Evolutionary conservation across 768 basidiomycete species (phyloP).

Genomic region (Candolleomyces efflorescens): DNA sequence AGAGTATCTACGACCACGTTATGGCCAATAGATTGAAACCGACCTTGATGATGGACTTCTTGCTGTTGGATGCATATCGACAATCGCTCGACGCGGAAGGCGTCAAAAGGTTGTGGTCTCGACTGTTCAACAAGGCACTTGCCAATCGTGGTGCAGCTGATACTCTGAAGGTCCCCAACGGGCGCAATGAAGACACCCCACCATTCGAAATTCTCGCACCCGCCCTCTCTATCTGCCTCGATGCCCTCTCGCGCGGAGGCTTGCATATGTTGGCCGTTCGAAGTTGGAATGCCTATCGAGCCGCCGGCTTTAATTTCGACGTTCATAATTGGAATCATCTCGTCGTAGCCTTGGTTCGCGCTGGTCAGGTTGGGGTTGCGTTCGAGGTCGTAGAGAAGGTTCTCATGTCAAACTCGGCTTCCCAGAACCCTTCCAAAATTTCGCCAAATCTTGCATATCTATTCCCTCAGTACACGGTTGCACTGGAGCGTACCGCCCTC

Average conservation of each 20-base stretch:
- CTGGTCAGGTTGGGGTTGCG: constrained; percentile 77
- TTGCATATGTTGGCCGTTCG: constrained; percentile 55
- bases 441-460: not conserved
- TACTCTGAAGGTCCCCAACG: not conserved
- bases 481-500: too few species aligned
- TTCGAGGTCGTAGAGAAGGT: constrained; percentile 80
- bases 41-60: constrained; percentile 54
- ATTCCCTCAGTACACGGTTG: too few species aligned
- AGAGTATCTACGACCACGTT: constrained; percentile 50
- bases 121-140: not conserved
- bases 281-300: constrained; percentile 63
- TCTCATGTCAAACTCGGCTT: constrained; percentile 37
- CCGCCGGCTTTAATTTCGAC: constrained; percentile 72
- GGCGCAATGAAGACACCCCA: constrained; percentile 6
- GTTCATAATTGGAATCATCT: constrained; percentile 92
- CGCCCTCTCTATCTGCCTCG: constrained; percentile 80
- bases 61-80: constrained; percentile 72
- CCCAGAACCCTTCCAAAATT: not conserved
- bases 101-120: constrained; percentile 61
- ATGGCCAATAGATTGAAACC: constrained; percentile 52
- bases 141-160: constrained; percentile 7
- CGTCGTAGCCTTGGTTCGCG: constrained; percentile 67
- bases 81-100: constrained; percentile 48
- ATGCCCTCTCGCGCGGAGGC: constrained; percentile 63
- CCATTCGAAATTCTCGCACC: constrained; percentile 58